Evolutionary conservation across 441 rosid genomes (phyloP), one percentile per base, ranked within the genome.

Genomic region (Lepidium campestre): DNA sequence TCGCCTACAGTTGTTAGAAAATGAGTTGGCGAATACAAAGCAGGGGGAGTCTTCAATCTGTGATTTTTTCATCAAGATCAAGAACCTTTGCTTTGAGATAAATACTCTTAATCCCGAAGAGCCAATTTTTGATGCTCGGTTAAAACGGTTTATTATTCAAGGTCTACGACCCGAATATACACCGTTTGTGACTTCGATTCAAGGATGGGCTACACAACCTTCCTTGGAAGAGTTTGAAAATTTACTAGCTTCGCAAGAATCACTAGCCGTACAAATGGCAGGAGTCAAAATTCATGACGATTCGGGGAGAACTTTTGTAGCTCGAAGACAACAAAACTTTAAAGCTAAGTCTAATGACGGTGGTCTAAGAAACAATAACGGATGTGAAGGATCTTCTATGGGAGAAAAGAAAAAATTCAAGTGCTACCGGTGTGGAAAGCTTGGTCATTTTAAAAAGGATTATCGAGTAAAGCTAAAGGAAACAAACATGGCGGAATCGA

Each of bases 141-240:
- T 46, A 17, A 62, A 47, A 6, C 17, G 34, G 19, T 57, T 57
- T n/a, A n/a, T n/a, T n/a, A n/a, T n/a, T n/a, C n/a, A 19, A 29
- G 62, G 62, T 9, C 15, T 75, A 22, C 11, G 40, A 25, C 34
- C 31, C 3, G 32, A 69, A 11, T 68, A 54, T 7, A 40, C 32
- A 14, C 61, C 61, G 2, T 49, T 49, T 41, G 36, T 54, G 4
- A 72, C 68, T 12, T 57, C 57, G 0, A 36, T 46, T 19, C 61
- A 65, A 57, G 47, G 65, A 3, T 72, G 71, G 31, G 67, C 35
- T 32, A 41, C 44, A 47, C 27, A 71, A 55, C 68, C 63, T 3
- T 62, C 49, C 10, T 63, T 34, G 49, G 35, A 45, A 44, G 45
- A 17, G 22, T 70, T n/a, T 63, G 31, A 57, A 23, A 57, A 22